Evolutionary conservation across 2,329 filamentous ascomycete species (phyloP), one percentile per base, ranked within the genome.

Genomic region (Aspergillus transmontanensis): DNA sequence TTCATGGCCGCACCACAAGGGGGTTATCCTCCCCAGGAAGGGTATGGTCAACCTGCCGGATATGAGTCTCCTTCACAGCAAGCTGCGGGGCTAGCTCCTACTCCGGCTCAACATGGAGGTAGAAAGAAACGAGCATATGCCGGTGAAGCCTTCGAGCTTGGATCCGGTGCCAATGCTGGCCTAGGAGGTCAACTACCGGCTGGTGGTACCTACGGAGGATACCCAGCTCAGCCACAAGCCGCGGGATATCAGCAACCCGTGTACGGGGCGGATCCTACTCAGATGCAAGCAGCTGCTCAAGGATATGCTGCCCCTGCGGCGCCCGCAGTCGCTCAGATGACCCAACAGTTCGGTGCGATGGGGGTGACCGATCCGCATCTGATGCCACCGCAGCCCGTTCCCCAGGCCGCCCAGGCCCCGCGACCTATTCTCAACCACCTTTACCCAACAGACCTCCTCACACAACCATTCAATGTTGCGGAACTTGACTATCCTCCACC

Each of bases 71-170:
- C 76, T 68, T 74, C 74, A 54, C 73, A 72, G 59, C 69, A 75
- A 66, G 74, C 75, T 46, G 67, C 71, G 48, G 71, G 65, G 58
- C 68, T 76, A 45, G 73, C 68, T 57, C 70, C 75, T 59, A 68
- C 70, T 56, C 75, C 76, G 43, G 71, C 66, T 50, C 74, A 77
- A 50, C 71, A 79, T 61, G 79, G 72, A 62, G 77, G 77, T 50
- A 77, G 72, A 83, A 97, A 97, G 87, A 97, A 96, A 86, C 87
- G 93, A 83, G 90, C 91, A 62, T 98, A 98, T 82, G 95, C 95
- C 60, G 92, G 92, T 62, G 91, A 96, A 79, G 94, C 94, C 53
- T 99, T 96, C 79, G 94, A 96, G 64, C 95, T 98, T 72, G 93
- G 91, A 57, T 86, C 87, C 57, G 95, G 94, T 72, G 92, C 91